Evolutionary conservation across 2,329 filamentous ascomycete species (phyloP).

Genomic region (Colletotrichum horii): DNA sequence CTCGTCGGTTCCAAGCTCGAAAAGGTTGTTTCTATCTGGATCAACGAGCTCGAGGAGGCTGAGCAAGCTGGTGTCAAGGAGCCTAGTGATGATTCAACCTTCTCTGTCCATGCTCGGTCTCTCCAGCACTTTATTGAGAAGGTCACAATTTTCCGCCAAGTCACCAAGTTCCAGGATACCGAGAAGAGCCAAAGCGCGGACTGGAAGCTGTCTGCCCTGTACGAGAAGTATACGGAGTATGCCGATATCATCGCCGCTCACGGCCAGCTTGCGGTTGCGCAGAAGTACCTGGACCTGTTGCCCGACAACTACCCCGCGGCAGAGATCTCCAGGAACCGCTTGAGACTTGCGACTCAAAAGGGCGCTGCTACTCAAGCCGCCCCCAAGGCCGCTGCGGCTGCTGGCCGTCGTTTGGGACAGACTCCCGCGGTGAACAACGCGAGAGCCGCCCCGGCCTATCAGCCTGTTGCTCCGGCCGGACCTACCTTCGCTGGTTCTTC

Average conservation of each 20-base stretch:
- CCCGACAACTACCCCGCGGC: slow-evolving; percentile 85
- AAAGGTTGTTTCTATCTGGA: slow-evolving; percentile 96
- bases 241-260: slow-evolving; percentile 93
- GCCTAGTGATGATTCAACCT: slow-evolving; percentile 75
- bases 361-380: slow-evolving; percentile 19
- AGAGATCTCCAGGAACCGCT: slow-evolving; percentile 83
- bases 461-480: background rate
- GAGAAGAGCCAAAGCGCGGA: slow-evolving; percentile 74
- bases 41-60: slow-evolving; percentile 83
- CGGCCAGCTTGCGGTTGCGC: slow-evolving; percentile 83
- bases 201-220: slow-evolving; percentile 89
- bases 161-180: slow-evolving; percentile 86
- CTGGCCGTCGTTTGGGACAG: slow-evolving; percentile 23
- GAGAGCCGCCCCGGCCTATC: background rate
- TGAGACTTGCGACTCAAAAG: slow-evolving; percentile 81
- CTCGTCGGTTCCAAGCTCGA: slow-evolving; percentile 94
- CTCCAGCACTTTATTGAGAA: slow-evolving; percentile 97
- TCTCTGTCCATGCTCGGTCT: slow-evolving; percentile 87
- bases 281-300: slow-evolving; percentile 89
- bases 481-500: background rate
- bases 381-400: slow-evolving; percentile 40
- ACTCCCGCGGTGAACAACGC: slow-evolving; percentile 17
- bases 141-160: slow-evolving; percentile 93
- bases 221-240: slow-evolving; percentile 96
- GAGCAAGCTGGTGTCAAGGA: slow-evolving; percentile 78